phyloP scores from a whole-genome alignment of 169 alveolate species.

The Cryptosporidium baileyi region DNA sequence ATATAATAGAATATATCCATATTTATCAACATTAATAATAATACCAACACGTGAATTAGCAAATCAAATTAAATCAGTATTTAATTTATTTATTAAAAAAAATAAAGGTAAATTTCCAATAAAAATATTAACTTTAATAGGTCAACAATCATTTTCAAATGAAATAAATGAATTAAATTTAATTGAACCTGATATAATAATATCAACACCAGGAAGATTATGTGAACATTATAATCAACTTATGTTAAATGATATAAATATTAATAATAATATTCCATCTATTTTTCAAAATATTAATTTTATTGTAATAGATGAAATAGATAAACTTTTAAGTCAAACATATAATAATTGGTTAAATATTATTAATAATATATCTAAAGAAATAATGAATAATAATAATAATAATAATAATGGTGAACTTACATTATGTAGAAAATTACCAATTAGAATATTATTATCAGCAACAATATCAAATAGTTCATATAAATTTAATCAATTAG shows the following conservation, averaged over 20 bases:
- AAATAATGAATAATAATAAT: background rate
- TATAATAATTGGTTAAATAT: conserved; percentile 45
- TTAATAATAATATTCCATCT: conserved; percentile 65
- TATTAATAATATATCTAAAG: conserved; percentile 21
- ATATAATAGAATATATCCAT: conserved; percentile 56
- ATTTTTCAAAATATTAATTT: conserved; percentile 69
- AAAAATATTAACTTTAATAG: conserved; percentile 22
- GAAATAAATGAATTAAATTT: conserved; percentile 28
- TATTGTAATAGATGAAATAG: conserved; percentile 75
- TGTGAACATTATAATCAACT: conserved; percentile 58
- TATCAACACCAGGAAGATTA: conserved; percentile 62
- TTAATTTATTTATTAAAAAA: conserved; percentile 77
- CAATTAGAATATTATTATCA: conserved; percentile 15
- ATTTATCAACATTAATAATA: conserved; percentile 80
- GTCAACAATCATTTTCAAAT: conserved; percentile 54
- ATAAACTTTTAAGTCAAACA: conserved; percentile 67
- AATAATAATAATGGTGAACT: conserved; percentile 13
- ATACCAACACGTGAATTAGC: conserved; percentile 93
- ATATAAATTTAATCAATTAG: conserved; percentile 10
- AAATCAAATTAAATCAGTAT: conserved; percentile 83
- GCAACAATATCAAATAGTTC: conserved; percentile 49
- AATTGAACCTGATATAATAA: conserved; percentile 26
- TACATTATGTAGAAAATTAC: conserved; percentile 5
- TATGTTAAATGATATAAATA: background rate
- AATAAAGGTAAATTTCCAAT: conserved; percentile 57